Base-by-base conservation (phyloP, 2,329 filamentous ascomycete genomes). In the Aspergillus fumigatus region DNA sequence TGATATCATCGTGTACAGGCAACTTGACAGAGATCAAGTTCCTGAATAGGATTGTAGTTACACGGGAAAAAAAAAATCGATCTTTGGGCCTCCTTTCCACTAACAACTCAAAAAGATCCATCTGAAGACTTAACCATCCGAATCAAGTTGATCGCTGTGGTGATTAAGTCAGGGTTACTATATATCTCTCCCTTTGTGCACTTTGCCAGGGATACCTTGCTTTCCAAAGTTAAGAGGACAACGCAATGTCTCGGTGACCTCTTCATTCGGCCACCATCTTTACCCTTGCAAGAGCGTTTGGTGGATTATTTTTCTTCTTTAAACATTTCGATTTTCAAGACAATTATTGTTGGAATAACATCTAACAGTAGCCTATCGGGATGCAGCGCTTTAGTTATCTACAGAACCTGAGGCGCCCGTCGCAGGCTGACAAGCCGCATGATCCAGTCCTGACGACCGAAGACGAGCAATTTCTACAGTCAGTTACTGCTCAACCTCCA, bases 381-480 rank as follows among this genome's bases (percentile, higher is more conserved):
- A 75, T 77, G 71, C 69, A 79, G 60, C 78, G 78, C 59, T 69
- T 80, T 54, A 77, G 71, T 50, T 70, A 73, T 59, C 70, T 78
- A 49, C 75, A 73, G 54, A 65, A 70, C 54, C 76, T 73, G 60
- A 67, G 68, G 51, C 72, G 67, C 47, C 66, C 68, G 17, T 70
- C 72, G 56, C 63, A 67, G 60, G 52, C 64, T 53, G 55, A 67
- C 54, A 71, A 65, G 50, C 59, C 69, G 4, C 72, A 71, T 29
- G 69, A 67, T 50, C 78, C 64, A 67, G 78, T 86, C 2, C 68
- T 86, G n/a, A 83, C 81, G 19, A 77, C 82, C n/a, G 83, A 85
- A 64, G 84, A 87, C 59, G 81, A 86, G 62, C 74, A 77, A 52
- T 86, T 85, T 62, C 70, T 86, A 35, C 74, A 77, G 53, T 73